A percentile compares a stretch with the other conserved stretches of the same genome.
Evolutionary conservation across 2,329 filamentous ascomycete species (phyloP).

Genomic region (Trichophyton verrucosum): DNA sequence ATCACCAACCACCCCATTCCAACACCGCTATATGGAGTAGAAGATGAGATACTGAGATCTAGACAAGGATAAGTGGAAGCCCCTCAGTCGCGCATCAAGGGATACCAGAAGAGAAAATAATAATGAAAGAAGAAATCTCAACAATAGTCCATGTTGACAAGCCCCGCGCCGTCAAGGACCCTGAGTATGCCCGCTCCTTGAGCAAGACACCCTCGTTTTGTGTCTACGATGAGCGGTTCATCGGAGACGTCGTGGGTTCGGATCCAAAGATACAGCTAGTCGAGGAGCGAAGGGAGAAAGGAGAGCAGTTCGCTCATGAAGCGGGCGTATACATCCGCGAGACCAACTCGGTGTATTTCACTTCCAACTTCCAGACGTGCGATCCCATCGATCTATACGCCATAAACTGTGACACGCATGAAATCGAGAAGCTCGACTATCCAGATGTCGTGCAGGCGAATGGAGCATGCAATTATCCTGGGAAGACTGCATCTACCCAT

Average conservation of each 20-base stretch:
- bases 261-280: slow-evolving; percentile 28
- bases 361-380: slow-evolving; percentile 24
- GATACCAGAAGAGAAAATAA: neutral
- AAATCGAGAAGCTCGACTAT: slow-evolving; percentile 12
- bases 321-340: slow-evolving; percentile 29
- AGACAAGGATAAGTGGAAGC: neutral
- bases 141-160: slow-evolving; percentile 10
- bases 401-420: slow-evolving; percentile 9
- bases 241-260: slow-evolving; percentile 24
- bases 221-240: slow-evolving; percentile 15
- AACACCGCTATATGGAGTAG: neutral
- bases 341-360: slow-evolving; percentile 27
- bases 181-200: slow-evolving; percentile 9
- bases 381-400: slow-evolving; percentile 18
- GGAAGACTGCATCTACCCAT: neutral
- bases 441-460: slow-evolving; percentile 11
- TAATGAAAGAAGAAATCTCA: neutral
- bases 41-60: neutral
- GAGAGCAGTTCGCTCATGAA: slow-evolving; percentile 40
- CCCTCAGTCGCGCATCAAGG: neutral
- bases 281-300: slow-evolving; percentile 22
- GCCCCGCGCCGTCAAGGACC: slow-evolving; percentile 9
- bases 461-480: slow-evolving; percentile 11
- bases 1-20: neutral
- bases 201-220: slow-evolving; percentile 9